Conservation (phyloP, 495 filamentous ascomycete species). For the Endocarpon pusillum region DNA sequence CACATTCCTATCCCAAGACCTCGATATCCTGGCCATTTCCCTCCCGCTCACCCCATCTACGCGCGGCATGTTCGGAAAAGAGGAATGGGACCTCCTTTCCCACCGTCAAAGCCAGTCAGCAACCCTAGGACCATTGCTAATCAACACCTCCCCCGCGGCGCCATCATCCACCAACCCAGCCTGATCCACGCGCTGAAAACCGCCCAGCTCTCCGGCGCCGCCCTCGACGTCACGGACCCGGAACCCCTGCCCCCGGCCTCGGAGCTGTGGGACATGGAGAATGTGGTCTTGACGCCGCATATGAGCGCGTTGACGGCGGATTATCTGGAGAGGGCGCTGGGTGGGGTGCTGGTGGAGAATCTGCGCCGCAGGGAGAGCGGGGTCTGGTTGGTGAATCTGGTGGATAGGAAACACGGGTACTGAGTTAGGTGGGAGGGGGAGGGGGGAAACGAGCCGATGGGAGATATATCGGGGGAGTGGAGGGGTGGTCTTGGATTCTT, state of each 20-base stretch:
- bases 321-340: slow-evolving; percentile 37
- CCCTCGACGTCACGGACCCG: slow-evolving; percentile 74
- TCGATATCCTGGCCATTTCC: slow-evolving; percentile 50
- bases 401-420: slow-evolving; percentile 43
- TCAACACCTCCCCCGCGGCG: slow-evolving; percentile 54
- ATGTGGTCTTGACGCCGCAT: slow-evolving; percentile 58
- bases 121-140: slow-evolving; percentile 30
- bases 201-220: slow-evolving; percentile 42
- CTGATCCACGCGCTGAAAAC: slow-evolving; percentile 41
- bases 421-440: too few species aligned
- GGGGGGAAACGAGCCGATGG: too few species aligned
- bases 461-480: too few species aligned
- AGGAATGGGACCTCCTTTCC: slow-evolving; percentile 44
- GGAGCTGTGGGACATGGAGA: slow-evolving; percentile 44
- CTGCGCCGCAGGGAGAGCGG: slow-evolving; percentile 37
- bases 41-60: slow-evolving; percentile 51
- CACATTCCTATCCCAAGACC: slow-evolving; percentile 37
- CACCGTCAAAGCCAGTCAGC: neutral
- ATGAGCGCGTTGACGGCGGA: slow-evolving; percentile 38
- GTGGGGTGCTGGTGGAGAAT: slow-evolving; percentile 40
- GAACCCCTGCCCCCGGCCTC: slow-evolving; percentile 54
- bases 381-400: slow-evolving; percentile 41
- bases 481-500: too few species aligned
- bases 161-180: slow-evolving; percentile 44
- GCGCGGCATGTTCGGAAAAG: slow-evolving; percentile 31